Base-by-base conservation (phyloP, 805 yeast genomes). In the Naumovozyma castellii region DNA sequence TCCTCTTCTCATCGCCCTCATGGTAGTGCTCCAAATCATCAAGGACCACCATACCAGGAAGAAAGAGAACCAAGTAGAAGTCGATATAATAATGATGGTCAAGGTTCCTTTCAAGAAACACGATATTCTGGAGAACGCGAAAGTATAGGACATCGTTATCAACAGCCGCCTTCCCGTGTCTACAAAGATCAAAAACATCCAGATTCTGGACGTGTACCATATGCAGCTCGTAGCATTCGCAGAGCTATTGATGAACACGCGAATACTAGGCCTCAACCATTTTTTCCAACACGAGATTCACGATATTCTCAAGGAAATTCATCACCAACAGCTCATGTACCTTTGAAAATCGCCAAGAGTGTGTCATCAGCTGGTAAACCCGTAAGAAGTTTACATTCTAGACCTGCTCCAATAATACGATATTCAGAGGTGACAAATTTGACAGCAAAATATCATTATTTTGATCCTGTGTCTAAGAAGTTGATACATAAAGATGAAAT, bases 381-480 rank as follows among this genome's bases (percentile, higher is more conserved):
- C 10, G 9, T 6, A 10, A 6, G 10, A 22, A 22, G 6, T 22
- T 22, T 22, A 22, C 27, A 29, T 13, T 29, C 13, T n/a, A 46
- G 59, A 38, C 61, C 62, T 1, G n/a, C 13, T 5, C 53, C 59
- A 2, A 40, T 27, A 13, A 16, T 53, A 18, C 45, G 45, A 19
- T 58, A 57, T 43, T 42, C 47, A 30, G 42, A 45, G 28, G 54
- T 51, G 20, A 37, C 36, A 14, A 28, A 15, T n/a, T 49, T 51
- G 35, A 51, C 33, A 16, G 36, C 49, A 3, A 57, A 60, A 34
- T 56, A 51, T 36, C 63, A 60, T 38, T 60, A 60, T 40, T 52
- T 56, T 36, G 59, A 59, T 40, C 53, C 56, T 3, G 30, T 44
- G 4, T 31, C 39, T n/a, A 45, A 47, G 33, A 36, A 14, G 22